phyloP scores from a whole-genome alignment of 352 stramenopile species.

The Globisporangium solare region DNA sequence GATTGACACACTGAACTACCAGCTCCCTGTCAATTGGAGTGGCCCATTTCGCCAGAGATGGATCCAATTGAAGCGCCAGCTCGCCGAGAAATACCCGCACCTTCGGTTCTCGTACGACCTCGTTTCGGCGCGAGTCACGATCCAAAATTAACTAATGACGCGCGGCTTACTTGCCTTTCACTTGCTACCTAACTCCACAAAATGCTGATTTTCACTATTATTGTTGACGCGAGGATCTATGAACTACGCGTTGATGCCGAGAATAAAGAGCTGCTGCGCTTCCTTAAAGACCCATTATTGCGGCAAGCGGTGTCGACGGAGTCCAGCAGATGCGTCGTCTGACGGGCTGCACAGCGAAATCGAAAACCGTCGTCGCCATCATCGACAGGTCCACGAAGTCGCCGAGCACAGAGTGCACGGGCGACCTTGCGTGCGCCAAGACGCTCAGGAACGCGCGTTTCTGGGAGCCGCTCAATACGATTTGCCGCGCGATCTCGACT shows the following conservation, averaged over 20 bases:
- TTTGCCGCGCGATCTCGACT: no score
- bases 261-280: no score
- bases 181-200: no score
- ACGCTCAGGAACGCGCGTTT: background rate
- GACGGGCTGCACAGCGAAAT: background rate
- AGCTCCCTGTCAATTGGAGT: constrained; percentile 17
- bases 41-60: constrained; percentile 14
- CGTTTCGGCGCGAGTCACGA: constrained; percentile 3
- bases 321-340: background rate
- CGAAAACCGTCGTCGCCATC: background rate
- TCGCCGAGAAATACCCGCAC: constrained; percentile 4
- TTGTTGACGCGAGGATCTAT: no score
- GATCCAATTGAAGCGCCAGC: constrained; percentile 16
- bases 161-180: background rate
- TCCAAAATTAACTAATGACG: background rate
- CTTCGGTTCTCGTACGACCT: constrained; percentile 22
- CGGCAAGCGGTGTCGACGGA: background rate
- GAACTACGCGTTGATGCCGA: no score
- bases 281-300: no score
- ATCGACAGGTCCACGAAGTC: background rate
- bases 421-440: background rate
- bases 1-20: constrained; percentile 19
- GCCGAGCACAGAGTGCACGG: background rate
- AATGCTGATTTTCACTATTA: no score
- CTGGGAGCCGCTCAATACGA: background rate